A percentile compares a stretch with the other conserved stretches of the same genome.
Evolutionary conservation across 306 rosid genomes (phyloP).

Genomic region (Quercus robur): DNA sequence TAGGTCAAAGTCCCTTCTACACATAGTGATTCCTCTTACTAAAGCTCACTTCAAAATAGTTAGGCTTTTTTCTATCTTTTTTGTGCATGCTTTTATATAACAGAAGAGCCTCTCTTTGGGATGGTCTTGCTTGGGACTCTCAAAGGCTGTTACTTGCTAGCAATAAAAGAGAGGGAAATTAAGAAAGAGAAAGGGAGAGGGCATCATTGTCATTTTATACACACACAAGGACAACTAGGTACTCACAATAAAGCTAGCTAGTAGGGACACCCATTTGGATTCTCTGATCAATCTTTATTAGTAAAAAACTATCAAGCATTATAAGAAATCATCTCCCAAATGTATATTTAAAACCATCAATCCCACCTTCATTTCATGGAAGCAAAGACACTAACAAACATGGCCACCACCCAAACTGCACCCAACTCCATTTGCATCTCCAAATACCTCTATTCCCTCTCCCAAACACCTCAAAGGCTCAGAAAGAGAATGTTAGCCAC

Average conservation of each 20-base stretch:
- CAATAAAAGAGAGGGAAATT: background rate
- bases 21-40: slow-evolving; percentile 35
- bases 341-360: slow-evolving; percentile 53
- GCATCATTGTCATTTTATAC: slow-evolving; percentile 9
- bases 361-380: slow-evolving; percentile 25
- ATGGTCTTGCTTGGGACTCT: slow-evolving; percentile 21
- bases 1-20: slow-evolving; percentile 40
- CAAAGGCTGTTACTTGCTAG: slow-evolving; percentile 2
- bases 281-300: slow-evolving; percentile 22
- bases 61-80: slow-evolving; percentile 22
- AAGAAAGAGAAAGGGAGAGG: background rate
- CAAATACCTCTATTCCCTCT: slow-evolving; percentile 58
- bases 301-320: slow-evolving; percentile 26
- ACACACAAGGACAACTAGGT: slow-evolving; percentile 24
- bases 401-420: slow-evolving; percentile 30
- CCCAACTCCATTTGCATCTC: slow-evolving; percentile 39
- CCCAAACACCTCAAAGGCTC: slow-evolving; percentile 81
- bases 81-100: slow-evolving; percentile 14
- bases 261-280: slow-evolving; percentile 28
- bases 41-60: slow-evolving; percentile 29
- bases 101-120: slow-evolving; percentile 3
- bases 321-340: slow-evolving; percentile 28
- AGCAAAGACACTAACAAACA: slow-evolving; percentile 18
- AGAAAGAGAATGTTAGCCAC: slow-evolving; percentile 86
- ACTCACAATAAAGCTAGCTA: slow-evolving; percentile 32